phyloP scores from a whole-genome alignment of 257 asterid species.

The Ballota nigra region DNA sequence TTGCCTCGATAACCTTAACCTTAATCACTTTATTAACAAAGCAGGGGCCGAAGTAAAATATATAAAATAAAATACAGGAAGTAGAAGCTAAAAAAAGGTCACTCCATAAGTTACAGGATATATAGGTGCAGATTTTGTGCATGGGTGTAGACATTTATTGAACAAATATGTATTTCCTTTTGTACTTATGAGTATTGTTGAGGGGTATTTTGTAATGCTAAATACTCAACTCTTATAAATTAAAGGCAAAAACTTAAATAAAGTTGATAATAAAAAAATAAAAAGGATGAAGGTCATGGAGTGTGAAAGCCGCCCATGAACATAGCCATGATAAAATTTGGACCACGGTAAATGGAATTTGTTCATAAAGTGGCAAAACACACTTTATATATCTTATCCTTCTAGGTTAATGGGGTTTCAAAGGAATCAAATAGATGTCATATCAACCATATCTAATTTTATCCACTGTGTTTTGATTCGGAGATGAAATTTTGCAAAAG shows the following conservation, averaged over 20 bases:
- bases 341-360: constrained; percentile 19
- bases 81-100: background rate
- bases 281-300: background rate
- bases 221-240: too few species aligned
- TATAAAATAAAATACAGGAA: background rate
- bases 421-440: constrained; percentile 11
- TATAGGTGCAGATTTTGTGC: background rate
- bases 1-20: too few species aligned
- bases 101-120: too few species aligned
- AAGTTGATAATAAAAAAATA: too few species aligned
- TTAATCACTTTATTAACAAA: background rate
- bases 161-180: too few species aligned
- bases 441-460: background rate
- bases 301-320: constrained; percentile 15
- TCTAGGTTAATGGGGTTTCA: constrained; percentile 6
- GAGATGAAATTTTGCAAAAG: background rate
- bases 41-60: background rate
- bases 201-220: too few species aligned
- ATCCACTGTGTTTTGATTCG: background rate
- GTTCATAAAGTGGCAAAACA: background rate
- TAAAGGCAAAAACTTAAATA: background rate
- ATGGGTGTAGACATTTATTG: too few species aligned
- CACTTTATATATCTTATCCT: constrained; percentile 23
- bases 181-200: too few species aligned
- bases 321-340: background rate